phyloP scores from a whole-genome alignment of 768 basidiomycete genomes.

The Calocybe cyanea region DNA sequence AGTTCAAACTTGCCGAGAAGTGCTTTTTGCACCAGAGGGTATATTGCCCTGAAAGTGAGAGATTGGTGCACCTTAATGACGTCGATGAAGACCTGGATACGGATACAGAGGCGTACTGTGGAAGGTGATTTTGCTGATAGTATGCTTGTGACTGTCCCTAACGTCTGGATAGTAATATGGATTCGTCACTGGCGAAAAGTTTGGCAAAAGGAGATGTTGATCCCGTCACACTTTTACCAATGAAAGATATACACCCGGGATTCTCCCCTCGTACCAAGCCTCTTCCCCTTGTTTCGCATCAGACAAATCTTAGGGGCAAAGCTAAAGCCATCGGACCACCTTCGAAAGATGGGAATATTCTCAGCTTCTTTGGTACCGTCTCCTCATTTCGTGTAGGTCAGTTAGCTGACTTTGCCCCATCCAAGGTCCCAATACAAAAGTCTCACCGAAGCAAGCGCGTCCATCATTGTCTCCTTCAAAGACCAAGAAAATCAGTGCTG shows the following conservation, averaged over 20 bases:
- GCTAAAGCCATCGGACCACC: slow-evolving; percentile 42
- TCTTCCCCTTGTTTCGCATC: slow-evolving; percentile 21
- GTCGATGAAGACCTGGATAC: slow-evolving; percentile 55
- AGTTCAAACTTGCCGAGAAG: slow-evolving; percentile 80
- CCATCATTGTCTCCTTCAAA: slow-evolving; percentile 13
- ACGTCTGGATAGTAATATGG: slow-evolving; percentile 50
- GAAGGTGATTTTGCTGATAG: slow-evolving; percentile 42
- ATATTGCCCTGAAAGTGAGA: slow-evolving; percentile 67
- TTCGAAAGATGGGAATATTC: slow-evolving; percentile 37
- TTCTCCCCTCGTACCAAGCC: slow-evolving; percentile 54
- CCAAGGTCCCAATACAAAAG: slow-evolving; percentile 40
- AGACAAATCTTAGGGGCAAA: slow-evolving; percentile 27
- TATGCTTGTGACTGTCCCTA: not conserved
- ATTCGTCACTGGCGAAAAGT: slow-evolving; percentile 55
- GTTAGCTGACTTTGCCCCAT: slow-evolving; percentile 1
- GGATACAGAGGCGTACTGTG: slow-evolving; percentile 68
- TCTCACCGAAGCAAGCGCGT: slow-evolving; percentile 24
- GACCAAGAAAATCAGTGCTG: slow-evolving; percentile 28
- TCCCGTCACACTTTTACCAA: slow-evolving; percentile 63
- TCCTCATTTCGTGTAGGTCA: not conserved
- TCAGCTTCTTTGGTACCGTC: slow-evolving; percentile 61
- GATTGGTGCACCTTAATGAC: slow-evolving; percentile 68
- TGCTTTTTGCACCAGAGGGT: slow-evolving; percentile 93
- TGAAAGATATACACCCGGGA: slow-evolving; percentile 74
- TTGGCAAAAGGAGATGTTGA: slow-evolving; percentile 69